phyloP scores from a whole-genome alignment of 2,329 filamentous ascomycete genomes.

The Colletotrichum sp. region DNA sequence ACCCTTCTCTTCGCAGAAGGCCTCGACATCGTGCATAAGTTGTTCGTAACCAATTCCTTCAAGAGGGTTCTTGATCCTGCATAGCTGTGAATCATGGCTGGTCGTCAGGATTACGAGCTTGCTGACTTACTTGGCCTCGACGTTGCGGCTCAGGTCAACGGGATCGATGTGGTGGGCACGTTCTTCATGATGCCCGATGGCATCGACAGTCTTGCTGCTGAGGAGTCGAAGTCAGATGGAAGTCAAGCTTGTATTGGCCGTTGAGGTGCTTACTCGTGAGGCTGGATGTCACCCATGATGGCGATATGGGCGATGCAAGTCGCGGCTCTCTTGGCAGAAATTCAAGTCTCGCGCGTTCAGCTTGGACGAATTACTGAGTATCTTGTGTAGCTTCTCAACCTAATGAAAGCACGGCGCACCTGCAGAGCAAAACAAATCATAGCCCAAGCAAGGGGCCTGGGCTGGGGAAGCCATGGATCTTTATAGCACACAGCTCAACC shows the following conservation, averaged over 20 bases:
- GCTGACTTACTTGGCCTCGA: constrained; percentile 47
- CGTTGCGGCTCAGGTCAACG: constrained; percentile 40
- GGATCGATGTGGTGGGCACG: constrained; percentile 15
- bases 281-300: constrained; percentile 13
- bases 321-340: neutral
- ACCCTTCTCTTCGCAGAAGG: constrained; percentile 65
- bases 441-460: neutral
- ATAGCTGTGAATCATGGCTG: neutral
- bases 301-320: neutral
- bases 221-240: neutral
- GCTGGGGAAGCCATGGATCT: constrained; percentile 8
- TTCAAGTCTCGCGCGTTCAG: neutral
- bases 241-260: no score
- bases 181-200: constrained; percentile 30
- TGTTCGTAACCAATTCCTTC: constrained; percentile 54
- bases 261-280: neutral
- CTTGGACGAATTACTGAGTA: neutral
- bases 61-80: constrained; percentile 52
- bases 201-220: constrained; percentile 31
- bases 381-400: neutral
- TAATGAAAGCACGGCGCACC: neutral
- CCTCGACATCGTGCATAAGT: constrained; percentile 63
- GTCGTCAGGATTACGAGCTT: neutral
- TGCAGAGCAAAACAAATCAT: neutral
- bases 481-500: constrained; percentile 1